Percentiles rank a stretch among this genome's conserved stretches.
phyloP scores from a whole-genome alignment of 2,329 filamentous ascomycete genomes.

The Alternaria brassicae region DNA sequence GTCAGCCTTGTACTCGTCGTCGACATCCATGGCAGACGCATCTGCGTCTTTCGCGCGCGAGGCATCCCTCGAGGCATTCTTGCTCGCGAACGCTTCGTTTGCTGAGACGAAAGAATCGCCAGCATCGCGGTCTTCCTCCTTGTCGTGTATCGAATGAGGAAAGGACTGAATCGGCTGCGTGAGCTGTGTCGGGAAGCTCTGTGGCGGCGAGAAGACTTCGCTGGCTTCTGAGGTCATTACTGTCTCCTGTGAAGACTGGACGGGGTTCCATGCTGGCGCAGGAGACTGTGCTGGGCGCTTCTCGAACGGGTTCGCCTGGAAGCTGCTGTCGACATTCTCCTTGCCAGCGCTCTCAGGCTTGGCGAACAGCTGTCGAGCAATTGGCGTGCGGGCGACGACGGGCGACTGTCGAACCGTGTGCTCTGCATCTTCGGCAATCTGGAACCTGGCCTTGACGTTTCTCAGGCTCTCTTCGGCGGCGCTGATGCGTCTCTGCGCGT shows the following conservation, averaged over 20 bases:
- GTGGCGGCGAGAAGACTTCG: slow-evolving; percentile 42
- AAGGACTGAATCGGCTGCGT: slow-evolving; percentile 43
- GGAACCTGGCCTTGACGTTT: slow-evolving; percentile 64
- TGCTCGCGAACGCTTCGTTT: slow-evolving; percentile 51
- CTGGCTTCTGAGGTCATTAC: slow-evolving; percentile 35
- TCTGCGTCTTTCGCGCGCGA: slow-evolving; percentile 29
- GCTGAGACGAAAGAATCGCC: slow-evolving; percentile 59
- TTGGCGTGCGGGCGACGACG: slow-evolving; percentile 30
- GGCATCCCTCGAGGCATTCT: slow-evolving; percentile 39
- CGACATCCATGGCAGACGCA: slow-evolving; percentile 42
- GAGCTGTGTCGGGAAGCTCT: slow-evolving; percentile 44
- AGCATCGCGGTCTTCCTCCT: slow-evolving; percentile 42
- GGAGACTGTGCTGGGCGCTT: slow-evolving; percentile 49
- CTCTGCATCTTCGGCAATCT: slow-evolving; percentile 64
- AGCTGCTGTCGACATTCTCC: slow-evolving; percentile 34
- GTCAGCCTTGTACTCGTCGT: slow-evolving; percentile 36
- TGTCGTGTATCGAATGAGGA: slow-evolving; percentile 28
- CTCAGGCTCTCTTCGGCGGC: slow-evolving; percentile 61
- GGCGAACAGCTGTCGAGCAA: slow-evolving; percentile 39
- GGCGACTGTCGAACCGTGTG: slow-evolving; percentile 39
- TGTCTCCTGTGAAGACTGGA: slow-evolving; percentile 42
- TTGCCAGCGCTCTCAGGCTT: slow-evolving; percentile 38
- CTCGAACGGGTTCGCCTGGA: slow-evolving; percentile 38
- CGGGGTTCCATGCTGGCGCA: slow-evolving; percentile 43
- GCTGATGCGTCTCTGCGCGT: slow-evolving; percentile 56